These are phyloP conservation scores for Coprinopsis strossmayeri DNA, from an alignment of 768 basidiomycete genomes.

Conservation along the genomic window DNA sequence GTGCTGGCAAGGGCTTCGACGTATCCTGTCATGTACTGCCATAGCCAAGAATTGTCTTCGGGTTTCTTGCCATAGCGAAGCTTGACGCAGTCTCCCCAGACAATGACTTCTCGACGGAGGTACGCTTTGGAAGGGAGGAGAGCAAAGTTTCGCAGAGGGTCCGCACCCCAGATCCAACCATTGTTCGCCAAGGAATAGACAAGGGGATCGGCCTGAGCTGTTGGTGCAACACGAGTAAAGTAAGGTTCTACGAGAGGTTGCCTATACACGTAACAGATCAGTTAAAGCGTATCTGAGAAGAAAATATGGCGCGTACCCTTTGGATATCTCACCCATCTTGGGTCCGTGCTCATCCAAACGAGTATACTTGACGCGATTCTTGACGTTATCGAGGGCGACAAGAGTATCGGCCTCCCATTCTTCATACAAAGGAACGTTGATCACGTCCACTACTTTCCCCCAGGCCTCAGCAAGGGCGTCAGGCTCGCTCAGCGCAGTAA, in stretches of 20 bases:
- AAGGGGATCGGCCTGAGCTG: conserved; percentile 35
- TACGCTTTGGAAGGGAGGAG: conserved; percentile 90
- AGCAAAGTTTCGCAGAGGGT: conserved; percentile 93
- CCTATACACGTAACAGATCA: conserved; percentile 30
- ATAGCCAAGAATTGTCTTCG: conserved; percentile 87
- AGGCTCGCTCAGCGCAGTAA: conserved; percentile 37
- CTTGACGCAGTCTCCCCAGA: conserved; percentile 98
- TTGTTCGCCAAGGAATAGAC: conserved; percentile 90
- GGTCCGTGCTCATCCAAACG: conserved; percentile 82
- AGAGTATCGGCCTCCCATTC: conserved; percentile 84
- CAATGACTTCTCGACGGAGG: conserved; percentile 92
- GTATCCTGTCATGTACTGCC: conserved; percentile 86
- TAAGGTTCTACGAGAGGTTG: conserved; percentile 84
- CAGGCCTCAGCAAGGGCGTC: conserved; percentile 64
- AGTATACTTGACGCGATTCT: conserved; percentile 71
- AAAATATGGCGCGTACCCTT: conserved; percentile 43
- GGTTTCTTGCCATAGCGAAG: conserved; percentile 84
- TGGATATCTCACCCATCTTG: conserved; percentile 72
- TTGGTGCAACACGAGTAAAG: conserved; percentile 71
- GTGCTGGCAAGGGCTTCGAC: conserved; percentile 70
- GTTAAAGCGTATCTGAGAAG: neutral
- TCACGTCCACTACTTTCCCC: conserved; percentile 70
- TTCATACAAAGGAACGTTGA: conserved; percentile 84
- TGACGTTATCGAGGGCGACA: conserved; percentile 67
- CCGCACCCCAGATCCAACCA: conserved; percentile 98